phyloP scores from a whole-genome alignment of 1,139 yeast species.

The Pichia sp. region DNA sequence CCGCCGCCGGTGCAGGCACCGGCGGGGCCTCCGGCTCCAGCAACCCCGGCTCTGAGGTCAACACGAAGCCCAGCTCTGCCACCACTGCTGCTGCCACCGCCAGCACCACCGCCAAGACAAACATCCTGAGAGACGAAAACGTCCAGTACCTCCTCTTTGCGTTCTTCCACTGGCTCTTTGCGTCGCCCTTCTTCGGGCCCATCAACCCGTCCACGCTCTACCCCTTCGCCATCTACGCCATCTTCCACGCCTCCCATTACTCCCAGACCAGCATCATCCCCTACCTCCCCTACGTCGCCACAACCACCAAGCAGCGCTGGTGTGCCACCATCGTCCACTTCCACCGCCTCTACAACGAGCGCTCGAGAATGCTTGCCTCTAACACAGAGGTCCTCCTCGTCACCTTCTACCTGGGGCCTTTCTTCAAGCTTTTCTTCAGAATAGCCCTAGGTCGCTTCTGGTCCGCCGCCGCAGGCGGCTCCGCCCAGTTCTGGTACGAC shows the following conservation, averaged over 20 bases:
- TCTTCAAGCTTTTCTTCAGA: constrained; percentile 22
- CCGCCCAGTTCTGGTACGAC: constrained; percentile 19
- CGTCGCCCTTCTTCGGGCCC: constrained; percentile 21
- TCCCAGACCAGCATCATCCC: constrained; percentile 37
- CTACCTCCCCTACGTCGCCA: constrained; percentile 27
- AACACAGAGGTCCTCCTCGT: constrained; percentile 41
- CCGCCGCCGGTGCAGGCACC: background rate
- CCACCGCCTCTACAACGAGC: constrained; percentile 41
- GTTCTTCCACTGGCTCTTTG: constrained; percentile 32
- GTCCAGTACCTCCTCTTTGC: constrained; percentile 48
- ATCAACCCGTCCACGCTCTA: constrained; percentile 34
- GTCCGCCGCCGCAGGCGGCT: constrained; percentile 15
- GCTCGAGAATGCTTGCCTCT: constrained; percentile 46
- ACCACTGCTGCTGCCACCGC: background rate
- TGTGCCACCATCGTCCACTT: constrained; percentile 33
- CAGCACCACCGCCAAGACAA: background rate
- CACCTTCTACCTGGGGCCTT: constrained; percentile 24
- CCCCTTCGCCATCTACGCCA: constrained; percentile 53
- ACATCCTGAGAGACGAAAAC: constrained; percentile 40
- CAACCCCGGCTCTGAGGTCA: constrained; percentile 1
- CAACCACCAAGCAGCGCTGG: constrained; percentile 16
- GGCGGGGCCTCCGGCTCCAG: background rate
- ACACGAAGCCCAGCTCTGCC: background rate
- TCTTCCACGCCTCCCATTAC: constrained; percentile 54
- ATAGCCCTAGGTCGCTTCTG: constrained; percentile 29